Base-by-base conservation (phyloP, 805 yeast genomes). In the Candida orba region DNA sequence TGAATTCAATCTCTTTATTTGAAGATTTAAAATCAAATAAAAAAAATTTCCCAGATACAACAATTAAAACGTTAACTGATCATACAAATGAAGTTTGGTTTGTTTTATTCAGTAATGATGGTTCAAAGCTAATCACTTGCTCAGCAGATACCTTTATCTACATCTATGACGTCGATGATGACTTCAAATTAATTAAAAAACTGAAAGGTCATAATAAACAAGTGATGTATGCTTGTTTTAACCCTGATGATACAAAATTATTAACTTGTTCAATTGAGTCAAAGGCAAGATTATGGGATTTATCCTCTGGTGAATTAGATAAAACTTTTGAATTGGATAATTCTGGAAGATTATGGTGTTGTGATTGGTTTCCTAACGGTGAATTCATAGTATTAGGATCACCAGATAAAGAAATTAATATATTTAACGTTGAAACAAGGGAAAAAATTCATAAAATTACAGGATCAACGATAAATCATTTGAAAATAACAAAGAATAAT, bases 51-150 rank as follows among this genome's bases (percentile, higher is more conserved):
- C 87, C 88, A 1, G 68, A 68, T 18, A 65, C 64, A 3, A 60
- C 75, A 4, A 56, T 74, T 12, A 68, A 70, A 44, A 69, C 73
- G 0, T 62, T 84, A 7, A 50, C 63, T 1, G 67, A 70, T 36
- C 93, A 85, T 54, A 60, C 65, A 1, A 78, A 81, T 56, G 95
- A 90, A 59, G 91, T 87, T 12, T 90, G 97, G 97, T 83, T 71
- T 57, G 71, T 84, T 13, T 75, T 76, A 45, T 89, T 86, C 57
- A 82, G 93, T 6, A 84, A 88, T 37, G 73, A 76, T 63, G 96
- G 96, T 3, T 72, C 71, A 48, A 79, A 68, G 50, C 65, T 90
- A 34, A 95, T 87, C n/a, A 76, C 90, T 1, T 84, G 90, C 0
- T 79, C 93, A 8, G 72, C 78, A 14, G 95, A 87, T 57, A 72